Conservation (phyloP, 2,329 filamentous ascomycete genomes). For the Curvularia sp. region DNA sequence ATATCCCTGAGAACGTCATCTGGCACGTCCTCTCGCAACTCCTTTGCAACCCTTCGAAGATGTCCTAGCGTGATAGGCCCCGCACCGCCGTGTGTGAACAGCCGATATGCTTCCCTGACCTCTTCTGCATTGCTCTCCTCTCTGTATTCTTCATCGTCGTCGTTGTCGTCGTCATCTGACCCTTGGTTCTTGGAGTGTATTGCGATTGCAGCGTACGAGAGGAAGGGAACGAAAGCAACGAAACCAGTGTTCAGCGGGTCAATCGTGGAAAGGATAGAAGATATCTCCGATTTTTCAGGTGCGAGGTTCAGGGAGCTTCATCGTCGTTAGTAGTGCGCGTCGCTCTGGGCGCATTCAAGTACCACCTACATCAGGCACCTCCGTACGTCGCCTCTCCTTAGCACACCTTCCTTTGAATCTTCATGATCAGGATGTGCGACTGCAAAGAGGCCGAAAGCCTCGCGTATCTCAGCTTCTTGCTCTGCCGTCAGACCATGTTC, state of each 20-base stretch:
- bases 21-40: constrained; percentile 82
- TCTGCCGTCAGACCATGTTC: constrained; percentile 84
- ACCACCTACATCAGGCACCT: constrained; percentile 59
- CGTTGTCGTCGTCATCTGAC: constrained; percentile 51
- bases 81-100: constrained; percentile 71
- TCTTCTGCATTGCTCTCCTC: constrained; percentile 62
- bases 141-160: constrained; percentile 41
- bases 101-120: constrained; percentile 78
- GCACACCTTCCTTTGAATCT: constrained; percentile 66
- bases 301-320: constrained; percentile 79
- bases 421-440: constrained; percentile 60
- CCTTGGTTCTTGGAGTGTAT: constrained; percentile 60
- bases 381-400: constrained; percentile 55
- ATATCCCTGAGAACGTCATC: constrained; percentile 90
- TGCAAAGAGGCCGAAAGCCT: constrained; percentile 84
- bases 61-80: constrained; percentile 80
- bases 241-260: constrained; percentile 83
- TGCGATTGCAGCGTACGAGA: constrained; percentile 88
- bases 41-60: constrained; percentile 77
- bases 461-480: constrained; percentile 88
- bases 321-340: constrained; percentile 9
- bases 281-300: constrained; percentile 70
- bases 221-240: constrained; percentile 79
- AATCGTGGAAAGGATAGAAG: constrained; percentile 78
- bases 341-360: constrained; percentile 4